Percentiles rank a stretch among this genome's conserved stretches.
phyloP scores from a whole-genome alignment of 176 grass and related monocot genomes.

The Aegilops speltoides region DNA sequence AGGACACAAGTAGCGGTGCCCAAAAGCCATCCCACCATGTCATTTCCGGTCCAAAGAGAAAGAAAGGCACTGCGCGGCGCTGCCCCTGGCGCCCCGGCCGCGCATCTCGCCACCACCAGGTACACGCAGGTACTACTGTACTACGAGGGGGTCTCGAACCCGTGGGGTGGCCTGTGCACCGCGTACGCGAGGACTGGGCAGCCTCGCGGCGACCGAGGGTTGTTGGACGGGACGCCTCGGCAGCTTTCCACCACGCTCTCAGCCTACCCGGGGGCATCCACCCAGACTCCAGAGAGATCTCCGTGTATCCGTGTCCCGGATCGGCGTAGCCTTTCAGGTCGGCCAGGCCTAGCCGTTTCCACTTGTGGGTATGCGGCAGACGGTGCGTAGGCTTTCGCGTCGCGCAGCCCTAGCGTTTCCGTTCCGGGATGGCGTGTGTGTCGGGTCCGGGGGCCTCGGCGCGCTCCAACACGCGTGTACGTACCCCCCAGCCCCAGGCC shows the following conservation, averaged over 20 bases:
- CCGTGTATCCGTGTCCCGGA: neutral
- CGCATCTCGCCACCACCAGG: neutral
- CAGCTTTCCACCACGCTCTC: neutral
- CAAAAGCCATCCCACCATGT: neutral
- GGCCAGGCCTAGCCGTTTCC: neutral
- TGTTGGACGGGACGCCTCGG: neutral
- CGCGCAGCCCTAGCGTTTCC: slow-evolving; percentile 8
- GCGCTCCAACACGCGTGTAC: no score
- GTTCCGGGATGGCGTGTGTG: neutral
- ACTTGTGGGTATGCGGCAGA: neutral
- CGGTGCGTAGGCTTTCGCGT: neutral
- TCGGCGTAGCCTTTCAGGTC: neutral
- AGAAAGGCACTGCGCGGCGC: no score
- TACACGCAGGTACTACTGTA: neutral
- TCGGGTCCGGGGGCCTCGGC: no score
- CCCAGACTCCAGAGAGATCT: no score
- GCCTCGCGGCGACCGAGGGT: neutral
- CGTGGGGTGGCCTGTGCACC: neutral
- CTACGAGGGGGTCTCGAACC: neutral
- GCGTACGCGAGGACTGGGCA: neutral
- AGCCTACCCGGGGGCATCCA: no score
- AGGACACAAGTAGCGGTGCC: neutral
- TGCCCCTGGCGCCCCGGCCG: no score
- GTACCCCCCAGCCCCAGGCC: no score
- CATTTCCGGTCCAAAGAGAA: neutral